Evolutionary conservation across 345 rosid species (phyloP), one percentile per base, ranked within the genome.

Genomic region (Melastoma malabathricum): DNA sequence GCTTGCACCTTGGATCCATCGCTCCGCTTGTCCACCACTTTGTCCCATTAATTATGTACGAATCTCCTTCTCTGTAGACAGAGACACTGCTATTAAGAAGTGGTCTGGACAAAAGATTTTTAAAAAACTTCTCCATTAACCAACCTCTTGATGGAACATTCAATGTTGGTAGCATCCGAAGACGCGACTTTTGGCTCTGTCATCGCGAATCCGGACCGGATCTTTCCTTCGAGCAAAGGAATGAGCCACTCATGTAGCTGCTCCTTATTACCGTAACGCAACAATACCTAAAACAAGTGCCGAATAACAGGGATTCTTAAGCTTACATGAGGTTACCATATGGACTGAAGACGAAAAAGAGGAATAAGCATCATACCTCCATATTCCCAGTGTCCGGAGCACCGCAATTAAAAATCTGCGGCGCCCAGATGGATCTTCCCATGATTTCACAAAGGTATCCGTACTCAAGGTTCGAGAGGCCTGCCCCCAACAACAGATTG

Each of bases 1-100:
- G 52, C 72, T 62, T 80, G 73, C 98, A 92, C 64, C 98, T 87
- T 8, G 96, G 98, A 77, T 92, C 98, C 98, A 92, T 87, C 29
- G 98, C 98, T 61, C 98, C 98, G 66, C 96, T 92, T 34, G 98
- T 87, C 98, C 98, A 92, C 98, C 98, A 92, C 68, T 92, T 92
- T 57, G 56, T 82, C 57, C 98, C 98, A 51, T 82, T 92, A 59
- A 92, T 82, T 50, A 87, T 54, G 54, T 87, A 87, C 3, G 77
- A 80, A 66, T 87, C 85, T 31, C 90, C 93, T 64, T 80, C 72
- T 74, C 98, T 92, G 64, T 58, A 57, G 58, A 34, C 18, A 63
- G 56, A 19, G 16, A 54, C 65, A 22, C 25, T 23, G 10, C 13
- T 14, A 20, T 54, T 16, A 29, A 52, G 13, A 69, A 25, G 62